Evolutionary conservation across 2,329 filamentous ascomycete species (phyloP), one percentile per base, ranked within the genome.

Genomic region (Rhynchosporium agropyri): DNA sequence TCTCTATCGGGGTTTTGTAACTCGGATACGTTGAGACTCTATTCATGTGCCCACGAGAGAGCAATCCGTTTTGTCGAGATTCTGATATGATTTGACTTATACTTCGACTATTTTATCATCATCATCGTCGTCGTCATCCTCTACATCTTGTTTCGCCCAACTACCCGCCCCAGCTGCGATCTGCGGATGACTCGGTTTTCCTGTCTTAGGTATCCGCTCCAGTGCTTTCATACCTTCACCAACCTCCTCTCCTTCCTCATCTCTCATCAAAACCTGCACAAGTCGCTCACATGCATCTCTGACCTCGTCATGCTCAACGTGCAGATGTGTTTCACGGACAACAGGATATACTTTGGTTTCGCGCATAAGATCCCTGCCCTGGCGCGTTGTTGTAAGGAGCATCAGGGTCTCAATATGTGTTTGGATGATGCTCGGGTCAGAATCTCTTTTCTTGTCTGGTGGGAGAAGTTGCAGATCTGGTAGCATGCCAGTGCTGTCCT

Each of bases 361-460:
- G 20, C 92, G 83, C 81, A 98, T 80, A 60, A 84, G 78, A 6
- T 96, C 89, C 64, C 94, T 84, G 1, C 89, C 91, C 69, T 88
- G 81, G 6, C 85, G 82, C 7, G 91, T 94, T 5, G 90, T 93
- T 0, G 91, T 93, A 63, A 99, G 77, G 20, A 99, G 78, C 62
- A 93, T 83, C 60, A 99, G 76, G 0, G 92, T 97, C 78, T 99
- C 95, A 26, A 99, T 77, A 75, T 98, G 93, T 2, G 91, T 95
- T 73, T 89, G 85, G 60, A 97, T 82, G 67, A 97, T 95, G 53
- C 85, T 84, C 15, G 78, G 76, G 71, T 97, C 91, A 3, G 82
- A 76, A 67, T 99, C 95, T 46, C 94, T 85, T 77, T 89, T 81
- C 81, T 99, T 98, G 73, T 97, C 92, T 0, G 92, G 90, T 0